Evolutionary conservation across 1,284 basidiomycete species (phyloP).

Genomic region (Retiboletus fuscus): DNA sequence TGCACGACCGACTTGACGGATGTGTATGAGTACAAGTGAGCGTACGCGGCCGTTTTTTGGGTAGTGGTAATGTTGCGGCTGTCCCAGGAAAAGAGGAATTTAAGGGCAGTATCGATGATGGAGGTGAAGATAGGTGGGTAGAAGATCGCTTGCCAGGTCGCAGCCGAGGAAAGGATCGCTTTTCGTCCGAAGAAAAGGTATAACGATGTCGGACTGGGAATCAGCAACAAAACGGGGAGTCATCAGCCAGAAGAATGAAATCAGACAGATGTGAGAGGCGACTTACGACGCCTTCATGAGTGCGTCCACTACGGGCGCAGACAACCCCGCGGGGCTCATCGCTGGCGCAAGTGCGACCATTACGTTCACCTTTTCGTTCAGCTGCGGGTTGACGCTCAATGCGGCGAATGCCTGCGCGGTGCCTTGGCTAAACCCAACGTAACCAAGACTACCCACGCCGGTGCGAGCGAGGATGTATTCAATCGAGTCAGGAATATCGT

Average conservation of each 20-base stretch:
- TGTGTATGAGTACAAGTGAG: slow-evolving; percentile 83
- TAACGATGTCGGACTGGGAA: slow-evolving; percentile 72
- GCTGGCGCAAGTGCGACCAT: slow-evolving; percentile 86
- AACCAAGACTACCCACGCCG: slow-evolving; percentile 73
- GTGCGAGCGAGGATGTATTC: slow-evolving; percentile 79
- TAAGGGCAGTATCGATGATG: slow-evolving; percentile 72
- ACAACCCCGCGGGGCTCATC: slow-evolving; percentile 78
- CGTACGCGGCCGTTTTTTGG: slow-evolving; percentile 82
- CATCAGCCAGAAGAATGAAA: slow-evolving; percentile 10
- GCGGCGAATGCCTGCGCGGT: slow-evolving; percentile 88
- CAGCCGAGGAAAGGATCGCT: slow-evolving; percentile 79
- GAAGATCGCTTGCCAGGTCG: slow-evolving; percentile 84
- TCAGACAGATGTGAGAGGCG: background rate
- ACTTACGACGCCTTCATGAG: slow-evolving; percentile 86
- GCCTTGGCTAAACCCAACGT: slow-evolving; percentile 86
- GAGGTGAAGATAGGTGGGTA: slow-evolving; percentile 85
- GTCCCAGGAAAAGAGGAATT: slow-evolving; percentile 81
- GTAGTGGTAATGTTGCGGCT: slow-evolving; percentile 68
- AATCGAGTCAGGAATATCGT: slow-evolving; percentile 86
- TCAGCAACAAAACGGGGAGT: background rate
- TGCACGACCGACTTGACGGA: slow-evolving; percentile 86
- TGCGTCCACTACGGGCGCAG: slow-evolving; percentile 80
- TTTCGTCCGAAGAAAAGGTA: slow-evolving; percentile 86
- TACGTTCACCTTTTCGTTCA: slow-evolving; percentile 82
- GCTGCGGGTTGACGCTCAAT: slow-evolving; percentile 79